These are phyloP conservation scores for Lepiota subincarnata DNA, from an alignment of 768 basidiomycete species.

Conservation along the genomic window DNA sequence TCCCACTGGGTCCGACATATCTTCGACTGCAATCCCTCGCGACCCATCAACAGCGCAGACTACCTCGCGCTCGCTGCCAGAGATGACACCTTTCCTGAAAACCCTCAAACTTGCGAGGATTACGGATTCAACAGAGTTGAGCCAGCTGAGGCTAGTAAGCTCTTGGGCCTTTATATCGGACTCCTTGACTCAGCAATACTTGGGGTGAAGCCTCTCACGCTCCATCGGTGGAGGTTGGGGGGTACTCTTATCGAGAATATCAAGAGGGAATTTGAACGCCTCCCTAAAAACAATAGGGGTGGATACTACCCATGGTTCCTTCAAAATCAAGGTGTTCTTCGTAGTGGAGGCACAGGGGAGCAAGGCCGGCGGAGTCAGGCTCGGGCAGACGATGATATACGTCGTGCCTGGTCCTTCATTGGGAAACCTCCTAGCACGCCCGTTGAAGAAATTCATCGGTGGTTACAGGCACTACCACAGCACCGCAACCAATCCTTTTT, in stretches of 20 bases:
- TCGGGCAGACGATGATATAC: background rate
- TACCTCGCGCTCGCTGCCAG: no score
- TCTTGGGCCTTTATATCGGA: slow-evolving; percentile 30
- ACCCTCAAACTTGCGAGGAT: slow-evolving; percentile 28
- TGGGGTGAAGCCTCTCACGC: slow-evolving; percentile 19
- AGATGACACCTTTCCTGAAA: no score
- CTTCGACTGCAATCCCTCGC: slow-evolving; percentile 25
- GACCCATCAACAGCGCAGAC: slow-evolving; percentile 27
- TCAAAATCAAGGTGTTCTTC: slow-evolving; percentile 27
- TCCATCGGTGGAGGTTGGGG: slow-evolving; percentile 27
- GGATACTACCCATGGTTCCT: slow-evolving; percentile 37
- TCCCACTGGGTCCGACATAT: slow-evolving; percentile 27
- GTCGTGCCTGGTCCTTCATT: background rate
- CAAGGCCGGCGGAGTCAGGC: background rate
- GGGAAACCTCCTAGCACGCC: no score
- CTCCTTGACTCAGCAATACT: slow-evolving; percentile 17
- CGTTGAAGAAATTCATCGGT: no score
- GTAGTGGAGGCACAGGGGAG: slow-evolving; percentile 5
- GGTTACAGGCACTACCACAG: no score
- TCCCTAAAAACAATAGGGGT: slow-evolving; percentile 20
- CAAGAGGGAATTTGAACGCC: slow-evolving; percentile 20
- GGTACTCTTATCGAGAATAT: slow-evolving; percentile 32
- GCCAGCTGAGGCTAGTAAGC: background rate
- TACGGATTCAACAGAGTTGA: slow-evolving; percentile 28
- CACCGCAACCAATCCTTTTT: no score